Base-by-base conservation (phyloP, 1,284 basidiomycete genomes). In the Puccinia coronata region DNA sequence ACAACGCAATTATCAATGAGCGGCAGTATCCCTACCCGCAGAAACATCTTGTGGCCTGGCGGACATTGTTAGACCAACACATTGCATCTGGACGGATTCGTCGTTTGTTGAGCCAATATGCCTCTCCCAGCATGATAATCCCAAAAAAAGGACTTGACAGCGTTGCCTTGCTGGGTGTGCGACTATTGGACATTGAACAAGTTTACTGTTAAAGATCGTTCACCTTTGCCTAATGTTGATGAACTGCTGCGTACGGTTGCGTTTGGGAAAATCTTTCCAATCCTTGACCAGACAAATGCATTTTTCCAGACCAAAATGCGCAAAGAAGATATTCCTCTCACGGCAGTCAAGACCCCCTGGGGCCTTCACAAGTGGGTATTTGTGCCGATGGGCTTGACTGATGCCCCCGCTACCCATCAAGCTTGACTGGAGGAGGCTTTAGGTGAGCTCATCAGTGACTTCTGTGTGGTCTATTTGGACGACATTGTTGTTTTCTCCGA, bases 221-320 rank as follows among this genome's bases (percentile, higher is more conserved):
- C 43, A 3, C 70, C 70, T n/a, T n/a, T 72, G 12, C 70, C 47
- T 0, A 53, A 72, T 72, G 69, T 71, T 1, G 43, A 71, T 71
- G 69, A 71, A n/a, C n/a, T 53, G 5, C 41, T 71, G 0, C 16
- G 43, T 0, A 23, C 51, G 28, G 69, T 71, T 1, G 31, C 25
- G 4, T 25, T 3, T 0, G 69, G 78, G 0, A 85, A 0, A 87
- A 88, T 47, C 43, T 47, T 47, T 47, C 16, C 43, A 8, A 47
- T 47, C 8, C 16, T 47, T 8, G 43, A 47, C 77, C 87, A 88
- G 86, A 88, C 87, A 0, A 87, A 88, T 79, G 84, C 85, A 0
- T 88, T 88, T 82, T 88, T 87, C 81, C 88, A 88, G 75, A 88
- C 86, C 0, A 77, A 83, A 0, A 83, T 88, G 9, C 85, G 87